Evolutionary conservation across 768 basidiomycete species (phyloP).

Genomic region (Lactarius sanguifluus): DNA sequence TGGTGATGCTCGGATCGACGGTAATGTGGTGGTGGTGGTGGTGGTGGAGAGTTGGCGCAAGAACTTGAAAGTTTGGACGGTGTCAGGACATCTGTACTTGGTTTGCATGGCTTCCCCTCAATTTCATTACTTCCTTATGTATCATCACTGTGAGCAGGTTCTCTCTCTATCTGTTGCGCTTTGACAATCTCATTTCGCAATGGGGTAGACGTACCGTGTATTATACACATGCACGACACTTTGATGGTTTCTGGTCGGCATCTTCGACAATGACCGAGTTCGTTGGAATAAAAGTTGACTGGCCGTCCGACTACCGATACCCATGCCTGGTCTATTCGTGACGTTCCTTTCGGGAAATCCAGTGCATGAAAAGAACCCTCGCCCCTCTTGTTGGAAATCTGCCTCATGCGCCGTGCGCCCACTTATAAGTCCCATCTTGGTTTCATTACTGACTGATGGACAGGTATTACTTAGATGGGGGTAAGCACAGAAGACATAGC

Average conservation of each 20-base stretch:
- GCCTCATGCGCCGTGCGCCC: no score
- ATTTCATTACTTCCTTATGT: background rate
- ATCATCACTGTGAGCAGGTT: background rate
- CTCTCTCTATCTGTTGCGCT: background rate
- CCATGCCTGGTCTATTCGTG: background rate
- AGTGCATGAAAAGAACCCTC: background rate
- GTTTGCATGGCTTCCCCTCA: background rate
- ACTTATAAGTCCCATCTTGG: no score
- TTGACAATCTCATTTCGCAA: background rate
- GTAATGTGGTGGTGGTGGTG: background rate
- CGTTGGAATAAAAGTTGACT: background rate
- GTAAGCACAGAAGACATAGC: no score
- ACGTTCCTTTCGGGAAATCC: background rate
- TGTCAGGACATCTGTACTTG: background rate
- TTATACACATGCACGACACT: slow-evolving; percentile 4
- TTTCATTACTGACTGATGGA: no score
- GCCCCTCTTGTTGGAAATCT: background rate
- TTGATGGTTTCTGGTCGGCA: background rate
- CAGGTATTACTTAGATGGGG: no score
- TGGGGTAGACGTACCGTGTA: slow-evolving; percentile 11
- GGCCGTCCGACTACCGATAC: background rate
- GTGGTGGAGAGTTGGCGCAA: background rate
- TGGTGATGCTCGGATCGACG: background rate
- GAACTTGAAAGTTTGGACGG: background rate
- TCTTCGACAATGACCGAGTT: background rate